Evolutionary conservation across 2,329 filamentous ascomycete genomes (phyloP).

Genomic region (Dendrostoma leiphaemia): DNA sequence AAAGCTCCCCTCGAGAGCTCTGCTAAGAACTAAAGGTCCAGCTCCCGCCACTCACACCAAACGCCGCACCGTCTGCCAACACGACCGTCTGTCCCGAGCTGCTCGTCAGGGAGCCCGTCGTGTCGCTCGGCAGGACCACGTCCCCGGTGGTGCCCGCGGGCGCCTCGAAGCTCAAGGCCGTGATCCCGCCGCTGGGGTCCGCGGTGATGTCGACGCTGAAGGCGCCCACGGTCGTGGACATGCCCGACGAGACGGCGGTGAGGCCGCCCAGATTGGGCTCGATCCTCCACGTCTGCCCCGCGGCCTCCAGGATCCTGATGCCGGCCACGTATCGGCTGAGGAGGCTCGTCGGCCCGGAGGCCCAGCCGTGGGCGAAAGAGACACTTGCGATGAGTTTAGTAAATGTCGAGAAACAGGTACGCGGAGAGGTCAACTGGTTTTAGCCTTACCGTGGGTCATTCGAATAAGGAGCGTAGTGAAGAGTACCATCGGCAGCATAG

Average conservation of each 20-base stretch:
- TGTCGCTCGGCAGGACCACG: conserved; percentile 14
- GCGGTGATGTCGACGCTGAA: conserved; percentile 13
- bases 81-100: conserved; percentile 1
- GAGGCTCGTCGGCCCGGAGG: conserved; percentile 31
- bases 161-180: conserved; percentile 13
- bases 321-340: conserved; percentile 41
- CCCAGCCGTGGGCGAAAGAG: conserved; percentile 37
- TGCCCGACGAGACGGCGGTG: conserved; percentile 17
- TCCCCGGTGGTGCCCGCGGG: conserved; percentile 15
- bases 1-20: no score
- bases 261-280: conserved; percentile 39
- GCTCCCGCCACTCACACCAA: conserved; percentile 10
- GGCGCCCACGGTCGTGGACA: conserved; percentile 12
- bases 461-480: conserved; percentile 47
- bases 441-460: conserved; percentile 33
- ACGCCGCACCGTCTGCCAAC: conserved; percentile 7
- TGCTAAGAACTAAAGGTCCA: conserved; percentile 9
- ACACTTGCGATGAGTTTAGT: neutral
- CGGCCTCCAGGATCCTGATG: conserved; percentile 34
- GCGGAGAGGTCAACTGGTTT: no score
- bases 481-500: conserved; percentile 40
- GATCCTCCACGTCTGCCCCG: conserved; percentile 35
- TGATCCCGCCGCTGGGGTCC: conserved; percentile 13
- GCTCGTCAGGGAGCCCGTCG: conserved; percentile 9
- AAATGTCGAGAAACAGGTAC: no score